A percentile compares a stretch with the other conserved stretches of the same genome.
Conservation (phyloP, 192 early-diverging fungal genomes). For the Glomus cerebriforme region DNA sequence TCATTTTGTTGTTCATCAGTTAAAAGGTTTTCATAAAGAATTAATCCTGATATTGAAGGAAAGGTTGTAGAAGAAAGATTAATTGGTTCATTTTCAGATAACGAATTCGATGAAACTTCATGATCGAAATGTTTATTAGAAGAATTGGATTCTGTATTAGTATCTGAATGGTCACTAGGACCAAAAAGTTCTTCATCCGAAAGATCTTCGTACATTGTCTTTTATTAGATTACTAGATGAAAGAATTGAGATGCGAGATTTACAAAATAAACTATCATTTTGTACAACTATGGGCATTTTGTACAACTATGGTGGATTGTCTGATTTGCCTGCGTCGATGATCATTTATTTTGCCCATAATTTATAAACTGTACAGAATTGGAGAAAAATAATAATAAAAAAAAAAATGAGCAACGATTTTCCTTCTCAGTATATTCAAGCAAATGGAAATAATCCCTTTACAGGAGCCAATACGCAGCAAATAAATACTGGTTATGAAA, state of each 20-base stretch:
- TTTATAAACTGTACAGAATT: background rate
- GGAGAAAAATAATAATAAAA: background rate
- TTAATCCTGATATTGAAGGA: conserved; percentile 34
- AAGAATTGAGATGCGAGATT: no score
- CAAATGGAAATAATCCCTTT: background rate
- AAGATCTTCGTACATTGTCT: background rate
- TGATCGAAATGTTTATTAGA: background rate
- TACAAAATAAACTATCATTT: no score
- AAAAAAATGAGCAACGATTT: background rate
- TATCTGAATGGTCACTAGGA: background rate
- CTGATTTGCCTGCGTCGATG: no score
- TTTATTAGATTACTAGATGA: no score
- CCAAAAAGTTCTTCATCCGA: conserved; percentile 5
- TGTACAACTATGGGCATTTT: no score
- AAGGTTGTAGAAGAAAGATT: background rate
- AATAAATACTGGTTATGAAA: background rate
- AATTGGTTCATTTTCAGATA: background rate
- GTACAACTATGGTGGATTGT: no score
- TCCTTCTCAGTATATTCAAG: background rate
- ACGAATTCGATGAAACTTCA: background rate
- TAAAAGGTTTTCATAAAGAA: conserved; percentile 32
- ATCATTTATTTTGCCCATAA: no score
- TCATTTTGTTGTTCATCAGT: conserved; percentile 38
- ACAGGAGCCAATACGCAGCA: background rate
- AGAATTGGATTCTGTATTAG: background rate